These are phyloP conservation scores for Ophiostoma populinum DNA, from an alignment of 2,329 filamentous ascomycete species.

Conservation along the genomic window DNA sequence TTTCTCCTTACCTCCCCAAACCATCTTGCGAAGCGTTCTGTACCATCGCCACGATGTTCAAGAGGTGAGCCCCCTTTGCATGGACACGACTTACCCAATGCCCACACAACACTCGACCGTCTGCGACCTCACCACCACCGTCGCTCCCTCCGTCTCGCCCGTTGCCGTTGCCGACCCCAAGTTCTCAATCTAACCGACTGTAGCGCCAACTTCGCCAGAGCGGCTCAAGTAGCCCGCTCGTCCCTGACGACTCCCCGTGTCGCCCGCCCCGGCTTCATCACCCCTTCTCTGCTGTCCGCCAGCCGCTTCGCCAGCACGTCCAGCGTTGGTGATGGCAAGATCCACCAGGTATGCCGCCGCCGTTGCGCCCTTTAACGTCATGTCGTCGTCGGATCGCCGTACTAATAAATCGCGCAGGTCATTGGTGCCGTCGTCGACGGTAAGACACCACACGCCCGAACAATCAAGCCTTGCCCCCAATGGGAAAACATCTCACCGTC, in stretches of 20 bases:
- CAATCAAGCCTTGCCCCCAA: background rate
- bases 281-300: constrained; percentile 18
- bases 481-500: background rate
- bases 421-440: constrained; percentile 99
- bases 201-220: constrained; percentile 43
- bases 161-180: background rate
- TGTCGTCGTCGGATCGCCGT: constrained; percentile 1
- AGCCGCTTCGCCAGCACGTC: constrained; percentile 42
- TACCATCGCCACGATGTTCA: constrained; percentile 50
- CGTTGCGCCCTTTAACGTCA: background rate
- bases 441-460: constrained; percentile 28
- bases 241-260: constrained; percentile 37
- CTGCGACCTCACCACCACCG: no score
- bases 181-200: constrained; percentile 2
- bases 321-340: constrained; percentile 45
- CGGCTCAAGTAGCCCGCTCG: constrained; percentile 40
- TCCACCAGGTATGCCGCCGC: constrained; percentile 40
- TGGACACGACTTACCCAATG: background rate
- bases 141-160: background rate
- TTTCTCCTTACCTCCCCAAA: constrained; percentile 1
- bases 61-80: constrained; percentile 46
- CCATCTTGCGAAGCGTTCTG: constrained; percentile 10
- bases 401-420: constrained; percentile 43
- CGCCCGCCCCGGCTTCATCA: constrained; percentile 26
- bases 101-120: constrained; percentile 11